Evolutionary conservation across 1,139 yeast genomes (phyloP), one percentile per base, ranked within the genome.

Genomic region (Kluyveromyces marxianus): DNA sequence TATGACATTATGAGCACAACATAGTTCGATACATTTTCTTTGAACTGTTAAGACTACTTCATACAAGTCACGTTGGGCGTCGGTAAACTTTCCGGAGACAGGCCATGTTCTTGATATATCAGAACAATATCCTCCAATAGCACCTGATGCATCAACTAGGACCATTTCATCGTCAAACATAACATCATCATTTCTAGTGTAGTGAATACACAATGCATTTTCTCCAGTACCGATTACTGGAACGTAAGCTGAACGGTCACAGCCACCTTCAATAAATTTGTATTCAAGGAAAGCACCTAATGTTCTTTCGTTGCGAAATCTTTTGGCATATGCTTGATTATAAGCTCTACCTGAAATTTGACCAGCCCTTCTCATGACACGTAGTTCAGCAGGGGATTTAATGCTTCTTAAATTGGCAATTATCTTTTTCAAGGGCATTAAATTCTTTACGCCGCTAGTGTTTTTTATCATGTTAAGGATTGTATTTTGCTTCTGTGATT

Each of bases 21-120:
- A 86, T 47, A 77, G 64, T 30, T 76, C 79, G 52, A 92, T 88
- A 59, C 96, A 86, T 46, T 76, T 70, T 61, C 83, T 84, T 58
- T 94, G 88, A 24, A 88, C 94, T 51, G 81, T 79, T 46, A 94
- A 69, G 5, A 92, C 96, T 2, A 92, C 95, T 56, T 86, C 84
- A 62, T 94, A 94, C 32, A 94, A 68, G 52, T 92, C 98, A 41
- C 72, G 74, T 65, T 94, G 98, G 1, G 96, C 80, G 3, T 70
- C 77, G 1, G 84, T 67, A 63, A 92, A 94, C 44, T 77, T 78
- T 1, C 78, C 76, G 33, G 77, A 75, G 44, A 83, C 84, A 7
- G 99, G 98, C 97, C 98, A 94, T 0, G 97, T 84, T 53, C 98
- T 74, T 2, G 97, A 89, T 41, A 94, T 92, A 65, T 94, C 99